phyloP scores from a whole-genome alignment of 495 filamentous ascomycete species.

The Halenospora varia region DNA sequence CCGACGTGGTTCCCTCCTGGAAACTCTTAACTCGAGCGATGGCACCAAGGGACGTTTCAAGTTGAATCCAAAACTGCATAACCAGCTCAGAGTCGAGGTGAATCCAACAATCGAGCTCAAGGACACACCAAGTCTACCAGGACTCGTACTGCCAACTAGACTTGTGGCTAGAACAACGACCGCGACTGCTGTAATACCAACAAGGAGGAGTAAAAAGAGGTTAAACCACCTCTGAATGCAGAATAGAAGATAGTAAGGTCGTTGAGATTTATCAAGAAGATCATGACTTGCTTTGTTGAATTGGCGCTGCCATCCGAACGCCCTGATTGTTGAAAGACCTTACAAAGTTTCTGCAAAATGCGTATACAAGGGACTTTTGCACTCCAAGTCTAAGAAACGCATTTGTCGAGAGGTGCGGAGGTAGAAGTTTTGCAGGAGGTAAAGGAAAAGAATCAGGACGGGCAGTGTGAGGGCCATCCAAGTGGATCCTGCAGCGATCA shows the following conservation, averaged over 20 bases:
- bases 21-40: conserved; percentile 41
- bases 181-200: conserved; percentile 32
- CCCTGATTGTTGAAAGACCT: conserved; percentile 38
- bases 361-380: conserved; percentile 39
- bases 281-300: conserved; percentile 7
- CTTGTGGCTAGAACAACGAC: conserved; percentile 30
- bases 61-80: conserved; percentile 35
- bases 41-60: conserved; percentile 51
- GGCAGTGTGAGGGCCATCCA: conserved; percentile 30
- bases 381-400: conserved; percentile 52
- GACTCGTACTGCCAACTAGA: conserved; percentile 23
- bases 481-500: conserved; percentile 12
- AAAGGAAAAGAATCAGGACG: conserved; percentile 33
- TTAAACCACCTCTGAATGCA: conserved; percentile 42
- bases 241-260: conserved; percentile 40
- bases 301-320: conserved; percentile 33
- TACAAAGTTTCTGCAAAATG: conserved; percentile 39
- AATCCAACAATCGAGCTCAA: conserved; percentile 40
- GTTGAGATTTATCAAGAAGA: conserved; percentile 35
- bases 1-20: conserved; percentile 27
- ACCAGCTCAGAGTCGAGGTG: conserved; percentile 33
- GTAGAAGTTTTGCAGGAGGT: conserved; percentile 48
- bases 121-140: neutral
- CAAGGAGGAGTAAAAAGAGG: conserved; percentile 35
- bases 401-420: conserved; percentile 54